Percentiles rank a stretch among this genome's conserved stretches.
Conservation (phyloP, 306 rosid genomes). For the Pterocarpus santalinus region DNA sequence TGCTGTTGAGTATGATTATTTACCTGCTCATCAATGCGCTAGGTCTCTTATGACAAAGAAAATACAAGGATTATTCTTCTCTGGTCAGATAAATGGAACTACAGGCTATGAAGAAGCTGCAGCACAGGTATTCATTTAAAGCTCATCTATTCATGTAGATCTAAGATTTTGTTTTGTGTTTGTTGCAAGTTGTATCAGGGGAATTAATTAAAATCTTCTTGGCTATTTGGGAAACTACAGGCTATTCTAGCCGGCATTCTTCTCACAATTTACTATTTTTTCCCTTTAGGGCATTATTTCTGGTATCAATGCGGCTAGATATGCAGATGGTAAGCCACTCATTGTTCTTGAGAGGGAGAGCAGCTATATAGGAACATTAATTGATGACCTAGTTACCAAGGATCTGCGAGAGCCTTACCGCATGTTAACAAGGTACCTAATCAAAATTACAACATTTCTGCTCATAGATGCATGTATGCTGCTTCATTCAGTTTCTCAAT, state of each 20-base stretch:
- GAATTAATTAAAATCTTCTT: slow-evolving; percentile 17
- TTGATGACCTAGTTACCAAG: slow-evolving; percentile 69
- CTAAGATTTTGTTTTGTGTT: background rate
- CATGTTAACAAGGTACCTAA: slow-evolving; percentile 55
- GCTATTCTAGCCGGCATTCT: background rate
- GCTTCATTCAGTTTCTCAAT: slow-evolving; percentile 24
- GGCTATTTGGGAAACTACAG: background rate
- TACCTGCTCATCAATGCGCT: slow-evolving; percentile 92
- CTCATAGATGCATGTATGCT: slow-evolving; percentile 31
- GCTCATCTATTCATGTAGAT: slow-evolving; percentile 36
- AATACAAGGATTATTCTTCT: slow-evolving; percentile 91
- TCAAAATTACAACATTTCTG: slow-evolving; percentile 27
- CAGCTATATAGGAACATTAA: slow-evolving; percentile 88
- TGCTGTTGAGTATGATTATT: slow-evolving; percentile 96
- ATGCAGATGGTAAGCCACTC: slow-evolving; percentile 82
- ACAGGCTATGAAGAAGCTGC: slow-evolving; percentile 99
- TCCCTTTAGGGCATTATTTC: slow-evolving; percentile 80
- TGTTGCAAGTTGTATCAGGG: slow-evolving; percentile 5
- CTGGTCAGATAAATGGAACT: slow-evolving; percentile 99
- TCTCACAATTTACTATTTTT: slow-evolving; percentile 37
- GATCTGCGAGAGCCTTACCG: slow-evolving; percentile 61
- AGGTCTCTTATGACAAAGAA: slow-evolving; percentile 97
- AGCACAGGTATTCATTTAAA: slow-evolving; percentile 74
- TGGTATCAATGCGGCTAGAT: slow-evolving; percentile 95
- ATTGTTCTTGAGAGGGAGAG: slow-evolving; percentile 96